These are phyloP conservation scores for Dichotomopilus funicola DNA, from an alignment of 2,329 filamentous ascomycete species.

Conservation along the genomic window DNA sequence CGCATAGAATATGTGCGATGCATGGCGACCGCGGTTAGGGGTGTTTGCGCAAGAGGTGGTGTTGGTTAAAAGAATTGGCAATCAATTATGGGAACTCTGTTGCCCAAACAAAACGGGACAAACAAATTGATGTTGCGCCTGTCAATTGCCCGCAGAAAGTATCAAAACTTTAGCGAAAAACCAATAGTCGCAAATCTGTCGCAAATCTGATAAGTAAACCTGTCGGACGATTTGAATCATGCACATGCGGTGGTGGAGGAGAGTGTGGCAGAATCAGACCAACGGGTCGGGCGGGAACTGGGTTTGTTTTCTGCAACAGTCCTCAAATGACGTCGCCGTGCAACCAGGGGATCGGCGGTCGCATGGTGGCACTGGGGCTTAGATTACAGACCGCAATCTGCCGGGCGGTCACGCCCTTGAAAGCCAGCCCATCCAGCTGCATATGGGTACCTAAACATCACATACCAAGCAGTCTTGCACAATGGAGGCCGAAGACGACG, in stretches of 20 bases:
- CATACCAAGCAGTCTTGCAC: neutral
- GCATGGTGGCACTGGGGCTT: no score
- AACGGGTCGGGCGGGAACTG: constrained; percentile 1
- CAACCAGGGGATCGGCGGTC: neutral
- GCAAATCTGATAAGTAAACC: no score
- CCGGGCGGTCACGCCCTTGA: neutral
- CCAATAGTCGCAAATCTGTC: no score
- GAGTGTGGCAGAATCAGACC: neutral
- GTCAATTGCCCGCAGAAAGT: neutral
- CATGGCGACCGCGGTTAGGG: constrained; percentile 49
- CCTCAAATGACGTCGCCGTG: constrained; percentile 13
- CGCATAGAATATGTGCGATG: constrained; percentile 99
- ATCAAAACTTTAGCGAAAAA: no score
- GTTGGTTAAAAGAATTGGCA: neutral
- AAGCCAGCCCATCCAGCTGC: neutral
- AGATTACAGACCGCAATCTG: neutral
- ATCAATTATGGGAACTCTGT: neutral
- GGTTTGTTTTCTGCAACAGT: constrained; percentile 6
- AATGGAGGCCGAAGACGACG: neutral
- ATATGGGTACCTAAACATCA: neutral
- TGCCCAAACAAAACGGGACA: neutral
- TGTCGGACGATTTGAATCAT: no score
- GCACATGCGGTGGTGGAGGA: neutral
- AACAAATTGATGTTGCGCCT: neutral
- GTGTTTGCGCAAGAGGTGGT: neutral